Evolutionary conservation across 139 green algal genomes (phyloP).

Genomic region (Zygnema cylindricum): DNA sequence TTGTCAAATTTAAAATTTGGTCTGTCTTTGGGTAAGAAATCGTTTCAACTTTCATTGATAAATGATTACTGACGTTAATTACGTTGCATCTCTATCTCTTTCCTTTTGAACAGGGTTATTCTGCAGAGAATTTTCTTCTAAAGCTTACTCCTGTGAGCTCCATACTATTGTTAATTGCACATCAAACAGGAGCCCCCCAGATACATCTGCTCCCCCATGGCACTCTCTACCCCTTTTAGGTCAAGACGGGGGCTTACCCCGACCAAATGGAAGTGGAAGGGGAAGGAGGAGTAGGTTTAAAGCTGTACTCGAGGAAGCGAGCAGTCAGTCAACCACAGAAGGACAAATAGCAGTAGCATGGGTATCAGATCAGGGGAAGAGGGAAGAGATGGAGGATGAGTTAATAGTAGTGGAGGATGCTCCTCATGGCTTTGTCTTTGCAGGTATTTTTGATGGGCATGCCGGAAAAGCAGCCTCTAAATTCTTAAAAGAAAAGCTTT

Average conservation of each 20-base stretch:
- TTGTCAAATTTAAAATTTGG: too few relatives aligned
- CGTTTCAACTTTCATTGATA: too few relatives aligned
- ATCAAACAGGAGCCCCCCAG: not conserved
- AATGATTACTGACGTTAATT: too few relatives aligned
- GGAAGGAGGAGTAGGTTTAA: not conserved
- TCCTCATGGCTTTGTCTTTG: slow-evolving; percentile 32
- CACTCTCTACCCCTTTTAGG: not conserved
- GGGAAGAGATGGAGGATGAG: too few relatives aligned
- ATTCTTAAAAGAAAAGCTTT: slow-evolving; percentile 36
- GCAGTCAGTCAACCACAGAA: not conserved
- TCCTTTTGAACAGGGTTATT: not conserved
- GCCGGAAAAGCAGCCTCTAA: not conserved
- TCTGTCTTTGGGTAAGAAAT: too few relatives aligned
- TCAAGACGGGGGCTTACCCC: not conserved
- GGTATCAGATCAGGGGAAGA: too few relatives aligned
- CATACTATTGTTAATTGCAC: not conserved
- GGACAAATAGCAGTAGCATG: not conserved
- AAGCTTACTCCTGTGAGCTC: not conserved
- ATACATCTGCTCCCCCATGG: not conserved
- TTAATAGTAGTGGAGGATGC: slow-evolving; percentile 37
- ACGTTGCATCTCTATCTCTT: too few relatives aligned
- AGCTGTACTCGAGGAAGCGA: not conserved
- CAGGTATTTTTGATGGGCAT: slow-evolving; percentile 52
- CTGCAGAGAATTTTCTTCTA: not conserved
- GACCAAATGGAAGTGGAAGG: not conserved